A percentile compares a stretch with the other conserved stretches of the same genome.
These are phyloP conservation scores for Camelina laxa DNA, from an alignment of 345 rosid genomes.

Conservation along the genomic window DNA sequence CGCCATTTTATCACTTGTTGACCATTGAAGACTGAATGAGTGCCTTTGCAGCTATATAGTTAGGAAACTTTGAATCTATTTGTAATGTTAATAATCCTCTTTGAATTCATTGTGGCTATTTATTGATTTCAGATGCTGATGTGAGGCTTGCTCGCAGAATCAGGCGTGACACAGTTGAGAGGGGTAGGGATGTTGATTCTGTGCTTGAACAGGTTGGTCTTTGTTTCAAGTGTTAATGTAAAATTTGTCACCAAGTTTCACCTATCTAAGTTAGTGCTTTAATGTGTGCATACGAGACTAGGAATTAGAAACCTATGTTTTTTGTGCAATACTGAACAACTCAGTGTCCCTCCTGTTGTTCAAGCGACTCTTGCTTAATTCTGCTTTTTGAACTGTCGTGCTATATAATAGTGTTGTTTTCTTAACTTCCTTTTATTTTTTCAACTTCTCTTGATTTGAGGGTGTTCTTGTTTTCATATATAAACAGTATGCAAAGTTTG, in stretches of 20 bases:
- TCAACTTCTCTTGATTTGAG: constrained; percentile 11
- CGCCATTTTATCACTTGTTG: background rate
- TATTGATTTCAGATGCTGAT: constrained; percentile 84
- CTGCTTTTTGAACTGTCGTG: background rate
- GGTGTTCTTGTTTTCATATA: constrained; percentile 24
- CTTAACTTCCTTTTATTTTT: constrained; percentile 20
- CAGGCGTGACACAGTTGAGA: constrained; percentile 93
- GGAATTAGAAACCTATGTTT: background rate
- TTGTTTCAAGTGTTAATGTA: constrained; percentile 22
- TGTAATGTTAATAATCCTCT: constrained; percentile 7
- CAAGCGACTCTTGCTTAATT: background rate
- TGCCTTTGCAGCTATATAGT: constrained; percentile 9
- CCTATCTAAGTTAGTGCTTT: constrained; percentile 13
- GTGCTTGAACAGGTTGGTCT: constrained; percentile 93
- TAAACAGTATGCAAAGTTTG: constrained; percentile 94
- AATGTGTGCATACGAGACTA: background rate
- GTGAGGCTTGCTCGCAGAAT: constrained; percentile 99
- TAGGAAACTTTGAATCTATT: constrained; percentile 5
- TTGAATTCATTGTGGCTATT: constrained; percentile 32
- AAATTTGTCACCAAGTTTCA: background rate
- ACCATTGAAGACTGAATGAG: background rate
- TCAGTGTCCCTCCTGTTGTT: background rate
- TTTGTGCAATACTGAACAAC: constrained; percentile 7
- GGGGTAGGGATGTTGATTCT: constrained; percentile 94
- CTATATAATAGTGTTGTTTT: background rate